Evolutionary conservation across 192 early-diverging fungal genomes (phyloP).

Genomic region (Coemansia pectinata): DNA sequence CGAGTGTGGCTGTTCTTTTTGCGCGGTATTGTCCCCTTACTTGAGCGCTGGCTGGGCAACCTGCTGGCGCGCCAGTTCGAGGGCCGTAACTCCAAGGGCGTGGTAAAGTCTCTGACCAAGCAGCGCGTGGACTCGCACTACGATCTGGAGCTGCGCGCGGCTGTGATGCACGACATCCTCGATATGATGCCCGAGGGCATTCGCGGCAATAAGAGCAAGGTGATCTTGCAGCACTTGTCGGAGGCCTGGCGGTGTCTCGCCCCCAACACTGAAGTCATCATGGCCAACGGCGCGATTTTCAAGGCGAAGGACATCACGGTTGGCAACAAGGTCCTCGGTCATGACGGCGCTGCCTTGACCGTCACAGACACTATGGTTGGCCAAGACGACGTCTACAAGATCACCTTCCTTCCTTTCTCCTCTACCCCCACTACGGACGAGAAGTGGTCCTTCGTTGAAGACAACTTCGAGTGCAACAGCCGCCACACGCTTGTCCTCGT

Average conservation of each 20-base stretch:
- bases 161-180: slow-evolving; percentile 98
- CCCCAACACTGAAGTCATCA: slow-evolving; percentile 26
- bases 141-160: slow-evolving; percentile 96
- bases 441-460: not conserved
- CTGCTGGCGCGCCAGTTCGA: slow-evolving; percentile 98
- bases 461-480: slow-evolving; percentile 34
- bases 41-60: slow-evolving; percentile 99
- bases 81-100: slow-evolving; percentile 94
- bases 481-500: slow-evolving; percentile 33
- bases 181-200: slow-evolving; percentile 99
- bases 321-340: slow-evolving; percentile 24
- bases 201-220: slow-evolving; percentile 93
- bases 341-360: slow-evolving; percentile 16
- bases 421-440: not conserved
- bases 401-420: slow-evolving; percentile 9
- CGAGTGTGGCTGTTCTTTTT: slow-evolving; percentile 99
- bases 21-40: slow-evolving; percentile 94
- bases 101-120: slow-evolving; percentile 98
- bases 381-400: slow-evolving; percentile 25
- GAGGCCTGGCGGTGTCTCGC: slow-evolving; percentile 87
- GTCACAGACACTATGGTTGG: slow-evolving; percentile 26
- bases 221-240: slow-evolving; percentile 92
- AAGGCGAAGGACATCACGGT: slow-evolving; percentile 13
- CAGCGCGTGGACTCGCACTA: slow-evolving; percentile 99
- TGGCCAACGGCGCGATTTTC: slow-evolving; percentile 28